Base-by-base conservation (phyloP, 2,329 filamentous ascomycete species). In the Curvularia sp. region DNA sequence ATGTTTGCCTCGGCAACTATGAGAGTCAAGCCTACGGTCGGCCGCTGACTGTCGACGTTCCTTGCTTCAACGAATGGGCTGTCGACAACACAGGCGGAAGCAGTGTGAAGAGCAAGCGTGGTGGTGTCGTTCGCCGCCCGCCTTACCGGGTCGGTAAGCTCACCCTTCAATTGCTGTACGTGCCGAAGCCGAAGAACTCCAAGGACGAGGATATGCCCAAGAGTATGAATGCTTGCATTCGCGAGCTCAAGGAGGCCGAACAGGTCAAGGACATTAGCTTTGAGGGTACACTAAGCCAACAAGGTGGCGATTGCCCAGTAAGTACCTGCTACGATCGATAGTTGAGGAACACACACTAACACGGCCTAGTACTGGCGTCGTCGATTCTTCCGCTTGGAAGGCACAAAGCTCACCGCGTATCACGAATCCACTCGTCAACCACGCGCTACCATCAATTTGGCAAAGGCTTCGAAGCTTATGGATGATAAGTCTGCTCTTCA, bases 1-100 rank as follows among this genome's bases (percentile, higher is more conserved):
- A 99, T 68, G 89, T 99, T 18, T 94, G 92, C 70, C 84, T 99
- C 50, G 95, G 94, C 76, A 93, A 97, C 74, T 93, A 97, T 73
- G 95, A 99, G 78, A 83, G 87, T 53, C 85, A 89, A 62, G 95
- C 93, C 72, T 99, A 91, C 70, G 95, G 95, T 34, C 89, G 95
- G 18, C 93, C 92, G 8, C 89, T 94, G 71, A 89, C 88, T 61
- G 92, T 93, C 15, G 93, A 98, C 68, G 88, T 98, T 55, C 91
- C 92, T 18, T 96, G 93, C 79, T 99, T 98, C 85, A 99, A 99
- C 72, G 95, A 99, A 80, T 99, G 95, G 95, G 95, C 95, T 0
- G 88, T 91, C 3, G 95, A 99, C 74, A 91, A 95, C 67, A 87
- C 80, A 56, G 83, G 83, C 23, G 89, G 89, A 60, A 96, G 88